Percentiles rank a stretch among this genome's conserved stretches.
Conservation (phyloP, 331 rosid species). For the Prunus yedoensis region DNA sequence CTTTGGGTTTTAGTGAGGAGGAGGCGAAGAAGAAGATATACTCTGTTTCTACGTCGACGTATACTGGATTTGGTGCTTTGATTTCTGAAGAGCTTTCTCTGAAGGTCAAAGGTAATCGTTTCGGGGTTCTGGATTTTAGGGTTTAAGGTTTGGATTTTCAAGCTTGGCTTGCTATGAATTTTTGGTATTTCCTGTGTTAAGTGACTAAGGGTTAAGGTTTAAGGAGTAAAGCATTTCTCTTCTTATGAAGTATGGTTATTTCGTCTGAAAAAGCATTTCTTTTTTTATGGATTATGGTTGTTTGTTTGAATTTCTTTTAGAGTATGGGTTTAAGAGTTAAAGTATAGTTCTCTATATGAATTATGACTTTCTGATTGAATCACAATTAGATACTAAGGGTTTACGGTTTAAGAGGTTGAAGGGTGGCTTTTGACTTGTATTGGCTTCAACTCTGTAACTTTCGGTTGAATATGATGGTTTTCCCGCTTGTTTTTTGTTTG, state of each 20-base stretch:
- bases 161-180: not conserved
- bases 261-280: not conserved
- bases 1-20: slow-evolving; percentile 59
- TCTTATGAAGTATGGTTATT: not conserved
- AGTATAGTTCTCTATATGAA: not conserved
- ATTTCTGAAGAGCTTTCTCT: slow-evolving; percentile 84
- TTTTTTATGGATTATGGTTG: not conserved
- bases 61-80: slow-evolving; percentile 89
- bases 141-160: slow-evolving; percentile 4
- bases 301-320: not conserved
- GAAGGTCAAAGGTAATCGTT: slow-evolving; percentile 65
- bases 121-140: slow-evolving; percentile 2
- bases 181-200: slow-evolving; percentile 1
- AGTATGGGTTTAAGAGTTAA: slow-evolving; percentile 3
- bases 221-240: not conserved
- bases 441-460: not conserved
- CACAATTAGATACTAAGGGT: not conserved
- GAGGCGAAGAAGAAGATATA: slow-evolving; percentile 91
- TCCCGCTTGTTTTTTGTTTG: not conserved
- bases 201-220: slow-evolving; percentile 29
- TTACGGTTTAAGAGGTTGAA: not conserved
- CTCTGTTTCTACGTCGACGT: slow-evolving; percentile 70
- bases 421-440: not conserved
- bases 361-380: not conserved
- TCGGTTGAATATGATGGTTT: not conserved